Evolutionary conservation across 2,329 filamentous ascomycete species (phyloP).

Genomic region (Beauveria caledonica): DNA sequence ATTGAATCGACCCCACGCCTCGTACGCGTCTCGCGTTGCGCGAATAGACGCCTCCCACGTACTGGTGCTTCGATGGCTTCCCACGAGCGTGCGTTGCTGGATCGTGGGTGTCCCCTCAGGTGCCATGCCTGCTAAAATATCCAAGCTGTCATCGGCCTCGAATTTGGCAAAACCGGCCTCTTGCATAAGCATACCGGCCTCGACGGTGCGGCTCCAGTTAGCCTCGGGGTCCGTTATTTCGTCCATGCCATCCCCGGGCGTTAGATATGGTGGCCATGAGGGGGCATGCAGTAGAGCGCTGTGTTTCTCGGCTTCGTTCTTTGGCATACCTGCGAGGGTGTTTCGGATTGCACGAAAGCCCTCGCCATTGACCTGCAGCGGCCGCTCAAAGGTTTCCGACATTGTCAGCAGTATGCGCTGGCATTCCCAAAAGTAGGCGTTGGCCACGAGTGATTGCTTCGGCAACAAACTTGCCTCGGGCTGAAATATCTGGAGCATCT

Average conservation of each 20-base stretch:
- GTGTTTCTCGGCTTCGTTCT: constrained; percentile 41
- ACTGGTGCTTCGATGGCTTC: constrained; percentile 15
- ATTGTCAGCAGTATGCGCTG: constrained; percentile 45
- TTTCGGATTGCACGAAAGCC: constrained; percentile 48
- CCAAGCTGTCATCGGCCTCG: constrained; percentile 39
- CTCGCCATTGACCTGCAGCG: constrained; percentile 40
- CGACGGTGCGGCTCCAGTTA: constrained; percentile 44
- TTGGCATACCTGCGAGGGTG: constrained; percentile 45
- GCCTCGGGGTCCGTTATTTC: constrained; percentile 43
- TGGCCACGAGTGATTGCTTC: constrained; percentile 19
- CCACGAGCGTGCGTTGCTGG: constrained; percentile 31
- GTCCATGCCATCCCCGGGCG: constrained; percentile 51
- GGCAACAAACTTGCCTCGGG: constrained; percentile 18
- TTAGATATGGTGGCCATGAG: constrained; percentile 54
- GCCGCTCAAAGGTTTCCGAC: constrained; percentile 38
- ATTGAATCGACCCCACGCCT: constrained; percentile 49
- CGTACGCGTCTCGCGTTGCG: constrained; percentile 51
- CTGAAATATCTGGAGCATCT: constrained; percentile 20
- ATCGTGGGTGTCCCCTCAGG: constrained; percentile 47
- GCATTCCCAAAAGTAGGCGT: constrained; percentile 43
- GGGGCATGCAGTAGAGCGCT: constrained; percentile 39
- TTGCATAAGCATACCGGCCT: constrained; percentile 44
- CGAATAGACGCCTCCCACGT: constrained; percentile 49
- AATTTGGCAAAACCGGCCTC: constrained; percentile 46
- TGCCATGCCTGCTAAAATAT: constrained; percentile 44